phyloP scores from a whole-genome alignment of 1,284 basidiomycete species.

The Peniophora sp. region DNA sequence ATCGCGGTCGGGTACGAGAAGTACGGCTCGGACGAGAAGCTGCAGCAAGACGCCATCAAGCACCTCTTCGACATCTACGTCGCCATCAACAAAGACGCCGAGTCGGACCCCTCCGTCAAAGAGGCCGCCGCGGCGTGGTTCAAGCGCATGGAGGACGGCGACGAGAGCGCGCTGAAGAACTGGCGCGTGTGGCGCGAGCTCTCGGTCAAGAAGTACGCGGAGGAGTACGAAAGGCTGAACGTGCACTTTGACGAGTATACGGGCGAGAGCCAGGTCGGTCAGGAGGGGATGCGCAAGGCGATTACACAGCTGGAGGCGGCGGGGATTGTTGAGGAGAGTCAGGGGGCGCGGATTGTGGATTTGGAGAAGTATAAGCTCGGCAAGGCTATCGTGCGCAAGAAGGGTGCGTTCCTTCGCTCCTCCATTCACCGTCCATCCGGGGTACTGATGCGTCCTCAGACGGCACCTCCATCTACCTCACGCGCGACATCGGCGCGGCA shows the following conservation, averaged over 20 bases:
- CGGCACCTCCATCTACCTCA: slow-evolving; percentile 96
- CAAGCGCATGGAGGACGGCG: slow-evolving; percentile 94
- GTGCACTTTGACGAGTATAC: slow-evolving; percentile 92
- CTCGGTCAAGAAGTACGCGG: slow-evolving; percentile 86
- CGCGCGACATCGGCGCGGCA: slow-evolving; percentile 95
- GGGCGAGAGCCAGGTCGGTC: slow-evolving; percentile 86
- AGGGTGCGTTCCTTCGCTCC: slow-evolving; percentile 37
- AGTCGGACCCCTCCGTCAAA: slow-evolving; percentile 67
- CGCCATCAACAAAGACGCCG: slow-evolving; percentile 84
- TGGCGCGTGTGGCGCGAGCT: slow-evolving; percentile 94
- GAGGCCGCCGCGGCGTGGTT: slow-evolving; percentile 85
- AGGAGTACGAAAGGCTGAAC: slow-evolving; percentile 88
- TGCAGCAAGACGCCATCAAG: slow-evolving; percentile 88
- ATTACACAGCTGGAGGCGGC: slow-evolving; percentile 53
- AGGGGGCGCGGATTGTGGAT: slow-evolving; percentile 76
- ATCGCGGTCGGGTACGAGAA: slow-evolving; percentile 91
- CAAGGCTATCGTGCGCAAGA: slow-evolving; percentile 86
- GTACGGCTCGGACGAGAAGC: slow-evolving; percentile 81
- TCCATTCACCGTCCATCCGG: background rate
- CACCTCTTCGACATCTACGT: slow-evolving; percentile 96
- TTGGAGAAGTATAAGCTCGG: slow-evolving; percentile 86
- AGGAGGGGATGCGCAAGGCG: slow-evolving; percentile 71
- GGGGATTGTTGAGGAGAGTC: slow-evolving; percentile 46
- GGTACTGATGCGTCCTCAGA: slow-evolving; percentile 38
- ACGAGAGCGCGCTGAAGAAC: slow-evolving; percentile 74